These are phyloP conservation scores for Bombardia bombarda DNA, from an alignment of 495 filamentous ascomycete species.

Conservation along the genomic window DNA sequence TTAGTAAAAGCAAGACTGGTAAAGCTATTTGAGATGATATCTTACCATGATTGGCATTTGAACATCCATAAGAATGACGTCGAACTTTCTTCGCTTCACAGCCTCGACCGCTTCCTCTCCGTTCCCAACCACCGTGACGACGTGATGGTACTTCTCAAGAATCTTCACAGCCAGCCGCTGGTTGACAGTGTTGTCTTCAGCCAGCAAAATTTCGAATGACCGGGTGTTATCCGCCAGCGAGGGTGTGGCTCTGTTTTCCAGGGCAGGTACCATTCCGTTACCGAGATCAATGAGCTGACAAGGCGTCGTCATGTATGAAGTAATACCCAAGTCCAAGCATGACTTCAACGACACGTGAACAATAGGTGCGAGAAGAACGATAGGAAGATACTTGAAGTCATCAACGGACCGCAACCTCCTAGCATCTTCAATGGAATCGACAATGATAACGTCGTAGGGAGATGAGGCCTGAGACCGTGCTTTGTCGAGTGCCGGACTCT, in stretches of 20 bases:
- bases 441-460: slow-evolving; percentile 91
- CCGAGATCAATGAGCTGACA: slow-evolving; percentile 92
- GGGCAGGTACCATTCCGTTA: slow-evolving; percentile 95
- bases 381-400: slow-evolving; percentile 95
- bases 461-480: slow-evolving; percentile 49
- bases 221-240: slow-evolving; percentile 89
- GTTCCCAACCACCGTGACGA: slow-evolving; percentile 92
- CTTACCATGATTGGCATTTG: slow-evolving; percentile 98
- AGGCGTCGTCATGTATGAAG: slow-evolving; percentile 97
- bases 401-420: slow-evolving; percentile 77
- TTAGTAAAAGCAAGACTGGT: slow-evolving; percentile 23
- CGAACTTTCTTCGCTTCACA: slow-evolving; percentile 82
- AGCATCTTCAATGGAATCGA: slow-evolving; percentile 88
- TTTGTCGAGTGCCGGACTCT: slow-evolving; percentile 31
- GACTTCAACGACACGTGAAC: slow-evolving; percentile 92
- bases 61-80: slow-evolving; percentile 98
- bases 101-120: slow-evolving; percentile 86
- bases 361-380: slow-evolving; percentile 84
- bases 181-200: slow-evolving; percentile 97
- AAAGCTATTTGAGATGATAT: too few species aligned
- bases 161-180: slow-evolving; percentile 96
- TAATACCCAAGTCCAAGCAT: slow-evolving; percentile 91
- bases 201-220: slow-evolving; percentile 92
- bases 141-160: slow-evolving; percentile 94
- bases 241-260: slow-evolving; percentile 89